Conservation (phyloP, 2,329 filamentous ascomycete species). For the Aspergillus fumigatiaffinis region DNA sequence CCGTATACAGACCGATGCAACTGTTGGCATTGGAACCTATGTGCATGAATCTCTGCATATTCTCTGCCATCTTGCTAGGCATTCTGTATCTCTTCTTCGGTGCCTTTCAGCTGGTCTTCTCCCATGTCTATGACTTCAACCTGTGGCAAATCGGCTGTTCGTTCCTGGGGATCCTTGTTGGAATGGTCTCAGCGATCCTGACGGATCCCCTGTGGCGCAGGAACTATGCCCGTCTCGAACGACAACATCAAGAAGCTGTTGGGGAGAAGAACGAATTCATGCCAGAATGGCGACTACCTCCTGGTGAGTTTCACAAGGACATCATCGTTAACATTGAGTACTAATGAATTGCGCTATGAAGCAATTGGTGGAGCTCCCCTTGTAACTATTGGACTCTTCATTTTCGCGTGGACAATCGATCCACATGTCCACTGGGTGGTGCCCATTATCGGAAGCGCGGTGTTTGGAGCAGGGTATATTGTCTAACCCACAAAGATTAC, state of each 20-base stretch:
- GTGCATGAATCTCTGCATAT: constrained; percentile 75
- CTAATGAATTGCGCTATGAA: constrained; percentile 4
- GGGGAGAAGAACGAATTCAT: constrained; percentile 54
- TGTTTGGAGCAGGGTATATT: constrained; percentile 72
- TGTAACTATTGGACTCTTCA: constrained; percentile 77
- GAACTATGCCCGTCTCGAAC: constrained; percentile 41
- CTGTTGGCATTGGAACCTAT: constrained; percentile 79
- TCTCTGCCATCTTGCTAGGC: constrained; percentile 79
- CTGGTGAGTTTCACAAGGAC: constrained; percentile 42
- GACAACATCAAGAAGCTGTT: constrained; percentile 31
- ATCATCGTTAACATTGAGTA: no score
- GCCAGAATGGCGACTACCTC: constrained; percentile 81
- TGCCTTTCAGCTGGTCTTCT: constrained; percentile 78
- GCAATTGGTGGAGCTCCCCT: constrained; percentile 69
- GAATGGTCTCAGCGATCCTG: constrained; percentile 43
- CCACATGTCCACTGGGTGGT: constrained; percentile 69
- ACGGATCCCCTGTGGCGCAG: constrained; percentile 46
- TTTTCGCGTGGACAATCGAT: constrained; percentile 84
- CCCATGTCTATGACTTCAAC: constrained; percentile 68
- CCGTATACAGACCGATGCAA: constrained; percentile 66
- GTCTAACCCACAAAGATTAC: not conserved
- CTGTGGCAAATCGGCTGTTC: constrained; percentile 75
- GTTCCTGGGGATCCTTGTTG: constrained; percentile 58
- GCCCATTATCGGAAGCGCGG: constrained; percentile 66
- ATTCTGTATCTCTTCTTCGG: constrained; percentile 90